phyloP scores from a whole-genome alignment of 768 basidiomycete species.

The Collybia nuda region DNA sequence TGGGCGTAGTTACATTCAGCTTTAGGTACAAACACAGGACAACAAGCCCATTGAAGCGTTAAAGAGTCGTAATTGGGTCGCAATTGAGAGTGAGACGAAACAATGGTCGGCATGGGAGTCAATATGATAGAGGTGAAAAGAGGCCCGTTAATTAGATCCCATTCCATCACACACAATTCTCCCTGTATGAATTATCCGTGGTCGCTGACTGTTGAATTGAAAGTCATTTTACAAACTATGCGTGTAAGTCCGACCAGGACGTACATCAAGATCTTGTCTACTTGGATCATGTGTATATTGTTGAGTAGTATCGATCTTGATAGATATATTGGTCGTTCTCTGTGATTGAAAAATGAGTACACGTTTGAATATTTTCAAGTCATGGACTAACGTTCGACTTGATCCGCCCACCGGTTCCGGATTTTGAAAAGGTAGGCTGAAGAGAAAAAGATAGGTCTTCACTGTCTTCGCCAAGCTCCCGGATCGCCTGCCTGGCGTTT shows the following conservation, averaged over 20 bases:
- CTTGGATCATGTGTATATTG: constrained; percentile 42
- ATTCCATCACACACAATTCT: constrained; percentile 5
- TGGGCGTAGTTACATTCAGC: neutral
- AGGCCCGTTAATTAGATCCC: too few species aligned
- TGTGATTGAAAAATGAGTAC: constrained; percentile 13
- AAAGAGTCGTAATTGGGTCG: too few species aligned
- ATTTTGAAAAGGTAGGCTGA: constrained; percentile 39
- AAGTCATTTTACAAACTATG: neutral
- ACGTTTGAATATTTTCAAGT: neutral
- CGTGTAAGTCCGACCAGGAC: neutral
- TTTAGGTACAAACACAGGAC: neutral
- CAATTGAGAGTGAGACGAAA: too few species aligned
- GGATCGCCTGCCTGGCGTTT: constrained; percentile 45
- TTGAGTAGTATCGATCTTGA: constrained; percentile 64
- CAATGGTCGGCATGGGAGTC: too few species aligned
- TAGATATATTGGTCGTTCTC: constrained; percentile 54
- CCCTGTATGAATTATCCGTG: constrained; percentile 13
- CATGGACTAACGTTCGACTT: constrained; percentile 27
- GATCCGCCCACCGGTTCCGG: constrained; percentile 27
- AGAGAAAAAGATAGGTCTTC: constrained; percentile 49
- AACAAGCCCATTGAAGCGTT: neutral
- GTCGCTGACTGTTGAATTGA: constrained; percentile 12
- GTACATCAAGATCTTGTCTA: constrained; percentile 16
- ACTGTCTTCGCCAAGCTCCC: constrained; percentile 42
- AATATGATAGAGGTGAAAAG: neutral